Evolutionary conservation across 78 protist genomes (phyloP), one percentile per base, ranked within the genome.

Genomic region (Anaeramoeba flamelloides): DNA sequence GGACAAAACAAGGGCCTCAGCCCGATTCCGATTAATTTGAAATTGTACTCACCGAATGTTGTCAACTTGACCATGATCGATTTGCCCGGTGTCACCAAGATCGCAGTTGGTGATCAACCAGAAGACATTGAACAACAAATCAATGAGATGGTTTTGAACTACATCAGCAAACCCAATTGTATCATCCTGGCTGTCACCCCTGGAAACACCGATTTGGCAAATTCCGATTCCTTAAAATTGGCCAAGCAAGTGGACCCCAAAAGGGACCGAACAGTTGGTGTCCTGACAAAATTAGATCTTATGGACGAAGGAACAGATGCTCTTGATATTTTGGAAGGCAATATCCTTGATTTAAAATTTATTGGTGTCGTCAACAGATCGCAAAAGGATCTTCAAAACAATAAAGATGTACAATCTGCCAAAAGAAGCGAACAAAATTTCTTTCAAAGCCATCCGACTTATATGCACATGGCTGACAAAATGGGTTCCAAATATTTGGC

Each of bases 251-350:
- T 53, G 8, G 69, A 53, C 17, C 69, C 69, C 8, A 53, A n/a
- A 53, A 17, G 69, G 8, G 69, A 53, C 17, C 69, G 69, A 53
- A 53, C 69, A 53, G 17, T 53, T 53, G 69, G 69, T 26, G 69
- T 53, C 8, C 17, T 53, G 69, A 53, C 69, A 53, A 53, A 53
- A 53, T 17, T 53, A 26, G 69, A 53, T 53, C 17, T 53, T 26
- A 53, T 53, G 69, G 69, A 53, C 17, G 69, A 53, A 53, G 69
- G 69, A 53, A 53, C 69, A 53, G 69, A 53, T 53, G 69, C 69
- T 53, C 17, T 53, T 26, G 69, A 53, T 53, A 17, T 53, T 53
- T 17, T 53, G 8, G 69, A 53, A 53, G 69, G 69, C 8, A 53
- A 53, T 26, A 17, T 53, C 34, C 8, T 53, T 53, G 69, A 17